Evolutionary conservation across 371 early-diverging fungal species (phyloP).

Genomic region (Choanephora cucurbitarum): DNA sequence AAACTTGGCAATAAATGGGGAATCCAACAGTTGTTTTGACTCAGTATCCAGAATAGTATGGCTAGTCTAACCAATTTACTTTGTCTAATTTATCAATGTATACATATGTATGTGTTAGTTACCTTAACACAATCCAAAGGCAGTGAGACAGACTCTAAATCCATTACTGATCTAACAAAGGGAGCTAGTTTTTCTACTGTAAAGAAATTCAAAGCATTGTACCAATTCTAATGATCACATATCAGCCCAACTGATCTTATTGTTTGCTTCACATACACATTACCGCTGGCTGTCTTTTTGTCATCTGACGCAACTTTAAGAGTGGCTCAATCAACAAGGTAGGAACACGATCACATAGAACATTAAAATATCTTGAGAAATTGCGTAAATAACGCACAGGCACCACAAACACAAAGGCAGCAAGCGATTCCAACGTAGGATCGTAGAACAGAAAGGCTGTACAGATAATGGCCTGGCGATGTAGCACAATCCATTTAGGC

Average conservation of each 20-base stretch:
- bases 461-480: conserved; percentile 46
- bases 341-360: conserved; percentile 56
- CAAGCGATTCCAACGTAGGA: conserved; percentile 23
- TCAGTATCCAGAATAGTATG: conserved; percentile 56
- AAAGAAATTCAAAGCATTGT: conserved; percentile 49
- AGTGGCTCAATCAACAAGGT: conserved; percentile 49
- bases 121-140: conserved; percentile 59
- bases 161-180: conserved; percentile 61
- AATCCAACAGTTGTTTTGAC: conserved; percentile 54
- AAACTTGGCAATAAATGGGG: conserved; percentile 56
- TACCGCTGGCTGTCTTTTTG: conserved; percentile 29
- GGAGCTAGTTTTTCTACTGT: conserved; percentile 48
- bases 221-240: no score
- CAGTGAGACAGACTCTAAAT: conserved; percentile 60
- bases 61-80: conserved; percentile 45
- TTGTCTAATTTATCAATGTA: no score
- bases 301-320: conserved; percentile 29
- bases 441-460: conserved; percentile 47
- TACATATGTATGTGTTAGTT: not conserved
- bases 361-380: conserved; percentile 54
- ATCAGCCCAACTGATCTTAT: no score
- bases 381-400: conserved; percentile 56
- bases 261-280: no score
- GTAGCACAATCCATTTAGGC: conserved; percentile 59
- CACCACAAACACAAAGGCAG: conserved; percentile 56